Base-by-base conservation (phyloP, 2,329 filamentous ascomycete species). In the Fusarium sp. region DNA sequence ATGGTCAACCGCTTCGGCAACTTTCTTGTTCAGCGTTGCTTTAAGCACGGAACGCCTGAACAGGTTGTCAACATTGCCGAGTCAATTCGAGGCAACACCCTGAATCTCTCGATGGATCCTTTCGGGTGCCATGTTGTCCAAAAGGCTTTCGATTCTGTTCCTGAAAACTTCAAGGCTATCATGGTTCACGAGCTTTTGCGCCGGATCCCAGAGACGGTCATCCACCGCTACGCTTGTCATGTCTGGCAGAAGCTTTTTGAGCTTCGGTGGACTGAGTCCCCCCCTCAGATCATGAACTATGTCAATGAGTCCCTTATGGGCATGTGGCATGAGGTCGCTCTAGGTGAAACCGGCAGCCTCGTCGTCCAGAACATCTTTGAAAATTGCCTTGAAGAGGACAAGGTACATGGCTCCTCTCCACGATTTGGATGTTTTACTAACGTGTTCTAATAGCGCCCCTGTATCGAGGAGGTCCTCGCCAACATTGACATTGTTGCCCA, bases 241-340 rank as follows among this genome's bases (percentile, higher is more conserved):
- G 97, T 99, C 73, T 99, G 97, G 97, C 97, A 99, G 86, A 99
- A 99, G 87, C 90, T 99, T 31, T 99, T 99, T 82, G 97, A 99
- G 84, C 90, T 99, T 77, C 93, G 97, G 80, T 99, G 97, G 97
- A 95, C 92, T 73, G 93, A 95, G 79, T 94, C 95, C 43, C 97
- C 97, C 48, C 97, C 97, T 27, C 95, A 98, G 83, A 98, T 99
- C 84, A 99, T 99, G 97, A 94, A 94, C 80, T 98, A 94, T 79
- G 97, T 99, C 84, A 99, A 99, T 80, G 95, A 98, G 78, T 94
- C 97, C 69, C 89, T 99, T 64, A 90, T 91, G 68, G 96, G 96
- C 69, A 98, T 98, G 95, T 99, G 97, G 97, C 95, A 98, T 80
- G 96, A 99, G 80, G 97, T 99, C 73, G 97, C 97, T 24, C 87